Percentiles rank a stretch among this genome's conserved stretches.
Evolutionary conservation across 192 early-diverging fungal species (phyloP).

Genomic region (Mortierella alpina): DNA sequence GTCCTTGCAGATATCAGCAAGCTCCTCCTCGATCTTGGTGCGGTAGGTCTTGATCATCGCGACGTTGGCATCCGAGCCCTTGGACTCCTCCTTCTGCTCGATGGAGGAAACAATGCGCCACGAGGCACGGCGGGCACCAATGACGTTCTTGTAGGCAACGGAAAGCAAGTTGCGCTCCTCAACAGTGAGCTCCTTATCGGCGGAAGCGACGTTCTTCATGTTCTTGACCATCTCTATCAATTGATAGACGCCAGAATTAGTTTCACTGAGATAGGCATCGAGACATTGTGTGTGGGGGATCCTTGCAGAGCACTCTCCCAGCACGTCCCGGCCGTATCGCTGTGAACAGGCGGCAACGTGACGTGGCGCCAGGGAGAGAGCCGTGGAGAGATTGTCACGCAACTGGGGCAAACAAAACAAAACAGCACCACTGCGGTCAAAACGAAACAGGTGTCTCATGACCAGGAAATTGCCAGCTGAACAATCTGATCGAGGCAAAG

Average conservation of each 20-base stretch:
- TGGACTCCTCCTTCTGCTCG: conserved; percentile 98
- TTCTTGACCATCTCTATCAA: conserved; percentile 80
- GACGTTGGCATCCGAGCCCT: conserved; percentile 92
- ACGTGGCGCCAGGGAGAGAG: too few species aligned
- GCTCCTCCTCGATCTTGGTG: conserved; percentile 94
- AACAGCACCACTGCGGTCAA: too few species aligned
- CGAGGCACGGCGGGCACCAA: conserved; percentile 98
- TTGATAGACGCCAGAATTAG: neutral
- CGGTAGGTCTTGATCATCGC: conserved; percentile 95
- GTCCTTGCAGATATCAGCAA: conserved; percentile 95
- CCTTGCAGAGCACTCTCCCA: too few species aligned
- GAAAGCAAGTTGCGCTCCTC: conserved; percentile 99
- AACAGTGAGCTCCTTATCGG: conserved; percentile 86
- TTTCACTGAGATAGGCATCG: too few species aligned
- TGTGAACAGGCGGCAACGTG: too few species aligned
- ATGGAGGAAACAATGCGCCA: conserved; percentile 99
- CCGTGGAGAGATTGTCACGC: too few species aligned
- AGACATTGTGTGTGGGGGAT: too few species aligned
- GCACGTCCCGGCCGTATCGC: too few species aligned
- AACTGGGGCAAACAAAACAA: too few species aligned
- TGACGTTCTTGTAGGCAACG: conserved; percentile 99
- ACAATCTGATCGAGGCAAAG: too few species aligned
- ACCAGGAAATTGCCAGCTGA: too few species aligned
- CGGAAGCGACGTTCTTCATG: conserved; percentile 77
- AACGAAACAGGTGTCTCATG: too few species aligned